These are phyloP conservation scores for Raddia distichophylla DNA, from an alignment of 176 grass and related monocot species.

Conservation along the genomic window DNA sequence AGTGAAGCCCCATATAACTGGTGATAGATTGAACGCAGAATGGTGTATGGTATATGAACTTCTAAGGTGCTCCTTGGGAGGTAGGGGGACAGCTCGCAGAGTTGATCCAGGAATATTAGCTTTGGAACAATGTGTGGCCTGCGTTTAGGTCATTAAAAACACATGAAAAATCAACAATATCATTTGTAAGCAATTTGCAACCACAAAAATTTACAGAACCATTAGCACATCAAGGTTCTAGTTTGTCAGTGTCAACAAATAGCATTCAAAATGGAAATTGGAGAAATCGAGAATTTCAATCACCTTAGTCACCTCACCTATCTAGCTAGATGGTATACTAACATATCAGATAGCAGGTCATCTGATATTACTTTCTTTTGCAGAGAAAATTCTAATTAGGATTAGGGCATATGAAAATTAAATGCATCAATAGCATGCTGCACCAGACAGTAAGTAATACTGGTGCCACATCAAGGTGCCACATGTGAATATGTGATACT, in stretches of 20 bases:
- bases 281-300: neutral
- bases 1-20: conserved; percentile 68
- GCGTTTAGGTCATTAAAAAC: conserved; percentile 34
- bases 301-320: neutral
- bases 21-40: conserved; percentile 86
- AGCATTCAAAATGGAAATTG: conserved; percentile 3
- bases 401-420: neutral
- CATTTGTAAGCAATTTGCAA: neutral
- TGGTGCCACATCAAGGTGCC: neutral
- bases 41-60: conserved; percentile 89
- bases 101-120: conserved; percentile 90
- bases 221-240: neutral
- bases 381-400: conserved; percentile 7
- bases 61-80: conserved; percentile 96
- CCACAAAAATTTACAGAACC: conserved; percentile 17
- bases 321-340: neutral
- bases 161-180: conserved; percentile 16
- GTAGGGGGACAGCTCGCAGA: conserved; percentile 84
- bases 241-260: neutral
- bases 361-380: conserved; percentile 12
- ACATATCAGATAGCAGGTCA: neutral
- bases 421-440: neutral
- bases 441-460: conserved; percentile 16
- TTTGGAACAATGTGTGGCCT: conserved; percentile 80
- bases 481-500: neutral